Evolutionary conservation across 2,329 filamentous ascomycete genomes (phyloP).

Genomic region (Cercospora sesami): DNA sequence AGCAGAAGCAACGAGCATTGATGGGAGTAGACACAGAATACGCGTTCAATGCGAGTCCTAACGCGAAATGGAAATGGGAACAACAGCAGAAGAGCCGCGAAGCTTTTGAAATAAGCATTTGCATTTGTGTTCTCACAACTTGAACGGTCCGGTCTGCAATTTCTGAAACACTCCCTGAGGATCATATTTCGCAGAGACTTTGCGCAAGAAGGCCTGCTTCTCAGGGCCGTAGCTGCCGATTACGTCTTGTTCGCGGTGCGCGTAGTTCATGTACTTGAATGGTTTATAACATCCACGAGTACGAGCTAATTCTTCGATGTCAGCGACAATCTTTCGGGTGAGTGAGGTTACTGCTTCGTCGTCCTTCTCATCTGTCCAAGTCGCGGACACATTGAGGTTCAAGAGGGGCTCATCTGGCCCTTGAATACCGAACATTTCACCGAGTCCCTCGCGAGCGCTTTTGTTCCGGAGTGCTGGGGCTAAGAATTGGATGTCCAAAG

Average conservation of each 20-base stretch:
- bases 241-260: slow-evolving; percentile 13
- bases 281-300: neutral
- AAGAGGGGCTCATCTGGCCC: neutral
- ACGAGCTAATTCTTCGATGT: neutral
- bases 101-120: neutral
- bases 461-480: neutral
- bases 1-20: neutral
- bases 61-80: neutral
- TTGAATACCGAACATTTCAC: neutral
- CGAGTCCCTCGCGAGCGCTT: neutral
- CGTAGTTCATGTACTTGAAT: slow-evolving; percentile 18
- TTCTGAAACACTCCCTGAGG: slow-evolving; percentile 16
- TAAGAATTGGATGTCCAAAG: neutral
- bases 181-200: slow-evolving; percentile 16
- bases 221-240: slow-evolving; percentile 13
- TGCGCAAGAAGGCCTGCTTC: slow-evolving; percentile 5
- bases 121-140: neutral
- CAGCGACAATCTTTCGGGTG: neutral
- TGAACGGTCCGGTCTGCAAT: slow-evolving; percentile 8
- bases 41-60: neutral
- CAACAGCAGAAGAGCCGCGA: neutral
- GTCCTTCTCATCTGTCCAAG: neutral
- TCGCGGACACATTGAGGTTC: neutral
- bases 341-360: neutral
- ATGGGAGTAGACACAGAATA: neutral